phyloP scores from a whole-genome alignment of 768 basidiomycete genomes.

The Lactifluus pinguis region DNA sequence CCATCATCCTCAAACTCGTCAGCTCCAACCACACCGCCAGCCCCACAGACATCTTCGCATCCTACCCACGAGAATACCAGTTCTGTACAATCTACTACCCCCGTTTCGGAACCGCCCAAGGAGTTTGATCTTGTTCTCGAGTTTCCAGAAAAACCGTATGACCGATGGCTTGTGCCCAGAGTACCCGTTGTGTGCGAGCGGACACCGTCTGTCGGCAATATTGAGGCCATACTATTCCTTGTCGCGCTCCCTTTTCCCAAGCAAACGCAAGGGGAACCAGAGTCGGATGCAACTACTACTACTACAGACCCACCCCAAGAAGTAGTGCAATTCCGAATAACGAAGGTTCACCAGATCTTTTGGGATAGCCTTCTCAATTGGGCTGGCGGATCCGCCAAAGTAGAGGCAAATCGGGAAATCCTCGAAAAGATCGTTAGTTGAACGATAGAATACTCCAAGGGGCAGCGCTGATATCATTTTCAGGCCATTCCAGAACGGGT shows the following conservation, averaged over 20 bases:
- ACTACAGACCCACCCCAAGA: constrained; percentile 23
- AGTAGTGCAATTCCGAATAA: constrained; percentile 41
- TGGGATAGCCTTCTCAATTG: constrained; percentile 55
- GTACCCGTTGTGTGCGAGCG: constrained; percentile 45
- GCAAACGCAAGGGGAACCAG: constrained; percentile 13
- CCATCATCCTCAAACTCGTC: not conserved
- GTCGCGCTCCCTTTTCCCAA: constrained; percentile 38
- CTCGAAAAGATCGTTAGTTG: constrained; percentile 39
- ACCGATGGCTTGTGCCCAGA: constrained; percentile 64
- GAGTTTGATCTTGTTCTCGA: constrained; percentile 70
- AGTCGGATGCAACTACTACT: constrained; percentile 3
- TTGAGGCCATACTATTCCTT: constrained; percentile 33
- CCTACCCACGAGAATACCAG: not conserved
- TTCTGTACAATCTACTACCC: not conserved
- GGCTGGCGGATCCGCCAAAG: constrained; percentile 48
- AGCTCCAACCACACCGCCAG: not conserved
- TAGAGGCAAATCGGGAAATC: constrained; percentile 38
- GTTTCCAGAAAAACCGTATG: constrained; percentile 51
- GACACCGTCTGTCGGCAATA: constrained; percentile 14
- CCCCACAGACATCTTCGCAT: not conserved
- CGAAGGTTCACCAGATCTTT: constrained; percentile 37
- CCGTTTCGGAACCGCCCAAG: constrained; percentile 30
- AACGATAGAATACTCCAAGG: not conserved
- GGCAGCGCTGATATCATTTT: not conserved
- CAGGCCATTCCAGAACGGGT: constrained; percentile 37